These are phyloP conservation scores for Pichia paraexigua DNA, from an alignment of 805 yeast species.

Conservation along the genomic window DNA sequence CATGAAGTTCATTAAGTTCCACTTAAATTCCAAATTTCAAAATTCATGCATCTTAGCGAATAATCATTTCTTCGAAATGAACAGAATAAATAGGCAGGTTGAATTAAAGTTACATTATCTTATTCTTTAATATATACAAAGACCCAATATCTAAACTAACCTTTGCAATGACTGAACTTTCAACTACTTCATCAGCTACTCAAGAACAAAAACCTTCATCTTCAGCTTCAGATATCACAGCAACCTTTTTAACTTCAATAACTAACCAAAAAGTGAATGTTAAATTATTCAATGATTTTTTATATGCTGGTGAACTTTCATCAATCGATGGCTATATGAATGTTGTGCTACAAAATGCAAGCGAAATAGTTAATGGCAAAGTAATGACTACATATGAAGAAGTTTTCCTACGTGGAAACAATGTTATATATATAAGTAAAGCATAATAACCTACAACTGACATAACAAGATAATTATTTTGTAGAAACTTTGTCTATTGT, in stretches of 20 bases:
- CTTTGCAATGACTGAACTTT: not conserved
- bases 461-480: not conserved
- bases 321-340: slow-evolving; percentile 98
- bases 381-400: slow-evolving; percentile 55
- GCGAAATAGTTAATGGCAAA: slow-evolving; percentile 50
- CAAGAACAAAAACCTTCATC: not conserved
- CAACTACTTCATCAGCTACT: not conserved
- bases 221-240: slow-evolving; percentile 8
- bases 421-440: slow-evolving; percentile 46
- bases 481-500: not conserved
- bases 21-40: not conserved
- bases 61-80: not conserved
- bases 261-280: slow-evolving; percentile 77
- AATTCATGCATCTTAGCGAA: not conserved
- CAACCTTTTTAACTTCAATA: slow-evolving; percentile 61
- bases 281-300: slow-evolving; percentile 79
- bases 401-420: slow-evolving; percentile 81
- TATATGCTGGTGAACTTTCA: slow-evolving; percentile 57
- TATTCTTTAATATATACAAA: no score
- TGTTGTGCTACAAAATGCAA: slow-evolving; percentile 72
- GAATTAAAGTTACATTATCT: no score
- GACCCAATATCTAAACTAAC: not conserved
- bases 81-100: no score
- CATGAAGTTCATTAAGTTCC: not conserved
- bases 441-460: not conserved